Evolutionary conservation across 1,139 yeast species (phyloP), one percentile per base, ranked within the genome.

Genomic region (Entelexis sorbosivorans): DNA sequence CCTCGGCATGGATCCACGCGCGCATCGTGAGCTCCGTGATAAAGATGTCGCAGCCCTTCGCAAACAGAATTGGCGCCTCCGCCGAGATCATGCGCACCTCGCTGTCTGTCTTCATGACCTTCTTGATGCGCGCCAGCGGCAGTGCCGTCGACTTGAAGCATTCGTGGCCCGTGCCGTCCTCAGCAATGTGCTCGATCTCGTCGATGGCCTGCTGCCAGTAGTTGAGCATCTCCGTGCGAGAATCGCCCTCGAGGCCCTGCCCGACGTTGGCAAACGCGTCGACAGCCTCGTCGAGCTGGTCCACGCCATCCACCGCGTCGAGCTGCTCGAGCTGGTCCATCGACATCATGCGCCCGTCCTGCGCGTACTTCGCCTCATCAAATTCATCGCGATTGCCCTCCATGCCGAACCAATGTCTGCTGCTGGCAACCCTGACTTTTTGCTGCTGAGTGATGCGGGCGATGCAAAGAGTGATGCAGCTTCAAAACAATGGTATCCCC

Each of bases 1-100:
- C 96, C 66, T 91, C 97, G 1, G 97, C 96, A 61, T 89, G 96
- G 56, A 91, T 87, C 98, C 98, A 91, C 3, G 98, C 97, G 55
- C 98, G 74, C 96, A 91, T 88, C 13, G 98, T 89, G 52, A 91
- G 73, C 66, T 91, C 98, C 0, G 97, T 89, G 58, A 91, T 91
- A 67, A 91, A 91, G 42, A 91, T 82, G 65, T 91, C 98, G 68
- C 98, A 91, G 1, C 97, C 97, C 67, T 91, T 91, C 47, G 98
- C 97, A 71, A 91, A 91, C 56, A 91, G 69, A 36, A 91, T 88
- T 1, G 98, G 98, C 0, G 97, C 97, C 69, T 91, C 98, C 2
- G 98, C 97, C 59, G 93, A 81, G 54, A 91, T 91, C 98, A 91
- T 91, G 59, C 89, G 77, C 49, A 91, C 97, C 59, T 89, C 97